Base-by-base conservation (phyloP, 148 eudicot genomes). In the Spergularia marina region DNA sequence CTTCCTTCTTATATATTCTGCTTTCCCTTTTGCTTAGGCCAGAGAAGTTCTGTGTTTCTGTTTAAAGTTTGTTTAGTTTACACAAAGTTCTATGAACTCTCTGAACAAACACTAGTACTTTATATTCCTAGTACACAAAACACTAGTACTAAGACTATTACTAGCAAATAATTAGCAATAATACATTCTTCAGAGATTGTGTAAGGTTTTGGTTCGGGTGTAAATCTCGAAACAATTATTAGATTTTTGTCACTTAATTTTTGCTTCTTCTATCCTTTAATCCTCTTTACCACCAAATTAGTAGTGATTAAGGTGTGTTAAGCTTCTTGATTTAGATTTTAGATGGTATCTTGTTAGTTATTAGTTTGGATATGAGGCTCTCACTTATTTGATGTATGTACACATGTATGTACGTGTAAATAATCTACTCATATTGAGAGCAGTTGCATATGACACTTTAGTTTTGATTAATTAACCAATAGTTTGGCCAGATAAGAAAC, bases 101-200 rank as follows among this genome's bases (percentile, higher is more conserved):
- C 60, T 70, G 60, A 54, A 30, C 2, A 30, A 70, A 70, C 15
- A 40, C 21, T 30, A 59, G 63, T 59, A 59, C 30, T 53, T 25
- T 70, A 70, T 70, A 70, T 70, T 70, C 73, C 73, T 53, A 25
- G 73, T 70, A 70, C 47, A 41, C 0, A 2, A 0, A 1, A 70
- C 15, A 40, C 21, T 30, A 59, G 64, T 59, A 59, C 34, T 53
- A 2, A 0, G 0, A 53, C 47, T 70, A 53, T 47, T 52, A 68
- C 25, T 23, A 23, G 25, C 25, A 23, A 23, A 23, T 23, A 23
- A 23, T 2, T 41, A 51, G 12, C 12, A 66, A 7, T 44, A 18
- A 30, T 1, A 2, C 12, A 9, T 41, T 41, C 30, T 41, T 66
- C 6, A 17, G 4, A 0, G 7, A 67, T 67, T 65, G 34, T 67